phyloP scores from a whole-genome alignment of 805 yeast species.

The Limtongozyma cylindracea region DNA sequence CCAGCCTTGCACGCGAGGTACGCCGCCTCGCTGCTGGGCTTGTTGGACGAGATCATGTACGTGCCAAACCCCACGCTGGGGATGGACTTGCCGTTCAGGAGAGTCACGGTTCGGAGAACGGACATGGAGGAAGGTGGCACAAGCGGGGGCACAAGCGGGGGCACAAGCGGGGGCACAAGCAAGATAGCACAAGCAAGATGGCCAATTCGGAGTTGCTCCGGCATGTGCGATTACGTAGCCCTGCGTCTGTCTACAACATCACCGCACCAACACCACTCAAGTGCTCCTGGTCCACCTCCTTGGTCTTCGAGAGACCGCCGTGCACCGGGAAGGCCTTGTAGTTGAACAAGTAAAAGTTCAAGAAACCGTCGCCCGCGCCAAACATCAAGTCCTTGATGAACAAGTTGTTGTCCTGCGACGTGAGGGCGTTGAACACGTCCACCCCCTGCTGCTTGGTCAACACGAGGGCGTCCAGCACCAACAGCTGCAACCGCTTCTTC shows the following conservation, averaged over 20 bases:
- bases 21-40: too few species aligned
- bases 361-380: conserved; percentile 81
- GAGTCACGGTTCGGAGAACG: too few species aligned
- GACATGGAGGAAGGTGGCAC: too few species aligned
- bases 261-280: conserved; percentile 83
- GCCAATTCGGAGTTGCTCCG: too few species aligned
- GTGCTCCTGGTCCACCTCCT: conserved; percentile 21
- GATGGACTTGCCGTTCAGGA: too few species aligned
- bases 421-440: conserved; percentile 86
- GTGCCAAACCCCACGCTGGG: conserved; percentile 36
- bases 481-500: conserved; percentile 27
- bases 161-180: too few species aligned
- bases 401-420: conserved; percentile 72
- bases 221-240: too few species aligned
- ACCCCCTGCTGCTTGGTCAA: conserved; percentile 40
- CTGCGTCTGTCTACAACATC: conserved; percentile 34
- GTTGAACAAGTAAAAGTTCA: conserved; percentile 82
- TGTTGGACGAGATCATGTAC: conserved; percentile 13
- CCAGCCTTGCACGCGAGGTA: too few species aligned
- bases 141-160: too few species aligned
- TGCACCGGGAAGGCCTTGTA: conserved; percentile 57
- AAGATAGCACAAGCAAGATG: too few species aligned
- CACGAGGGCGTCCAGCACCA: conserved; percentile 55
- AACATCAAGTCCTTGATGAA: conserved; percentile 69
- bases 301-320: conserved; percentile 47